Percentiles rank a stretch among this genome's conserved stretches.
phyloP scores from a whole-genome alignment of 2,329 filamentous ascomycete species.

The Periconia sp. region DNA sequence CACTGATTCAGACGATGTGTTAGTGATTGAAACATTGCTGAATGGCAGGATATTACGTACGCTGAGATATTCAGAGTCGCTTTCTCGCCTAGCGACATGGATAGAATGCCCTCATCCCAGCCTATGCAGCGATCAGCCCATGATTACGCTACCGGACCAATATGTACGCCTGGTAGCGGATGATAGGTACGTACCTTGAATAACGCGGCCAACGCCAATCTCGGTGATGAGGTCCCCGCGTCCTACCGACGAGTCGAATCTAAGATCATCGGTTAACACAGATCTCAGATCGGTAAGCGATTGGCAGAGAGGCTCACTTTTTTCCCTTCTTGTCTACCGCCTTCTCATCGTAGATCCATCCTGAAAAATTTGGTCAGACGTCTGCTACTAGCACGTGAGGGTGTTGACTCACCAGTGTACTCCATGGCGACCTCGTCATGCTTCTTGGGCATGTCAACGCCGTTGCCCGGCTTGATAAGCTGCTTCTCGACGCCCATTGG shows the following conservation, averaged over 20 bases:
- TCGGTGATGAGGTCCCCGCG: slow-evolving; percentile 75
- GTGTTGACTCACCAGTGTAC: slow-evolving; percentile 71
- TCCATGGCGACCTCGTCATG: slow-evolving; percentile 84
- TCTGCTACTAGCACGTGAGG: neutral
- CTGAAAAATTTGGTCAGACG: slow-evolving; percentile 25
- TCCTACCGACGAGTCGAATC: slow-evolving; percentile 87
- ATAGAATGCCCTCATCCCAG: slow-evolving; percentile 72
- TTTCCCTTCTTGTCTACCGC: slow-evolving; percentile 69
- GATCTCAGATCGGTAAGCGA: slow-evolving; percentile 8
- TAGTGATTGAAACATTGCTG: slow-evolving; percentile 16
- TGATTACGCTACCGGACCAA: slow-evolving; percentile 8
- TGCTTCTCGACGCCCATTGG: slow-evolving; percentile 71
- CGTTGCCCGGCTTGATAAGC: slow-evolving; percentile 65
- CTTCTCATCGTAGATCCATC: slow-evolving; percentile 75
- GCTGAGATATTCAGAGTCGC: slow-evolving; percentile 80
- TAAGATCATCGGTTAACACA: slow-evolving; percentile 47
- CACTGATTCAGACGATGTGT: slow-evolving; percentile 29
- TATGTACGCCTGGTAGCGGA: slow-evolving; percentile 7
- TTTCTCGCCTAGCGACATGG: slow-evolving; percentile 92
- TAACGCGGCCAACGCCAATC: slow-evolving; percentile 86
- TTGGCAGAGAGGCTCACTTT: slow-evolving; percentile 64
- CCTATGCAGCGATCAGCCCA: slow-evolving; percentile 43
- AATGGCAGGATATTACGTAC: slow-evolving; percentile 57
- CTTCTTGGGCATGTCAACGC: slow-evolving; percentile 62
- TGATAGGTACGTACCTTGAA: slow-evolving; percentile 70